Evolutionary conservation across 2,329 filamentous ascomycete genomes (phyloP).

Genomic region (Chrysoporthe deuterocubensis): DNA sequence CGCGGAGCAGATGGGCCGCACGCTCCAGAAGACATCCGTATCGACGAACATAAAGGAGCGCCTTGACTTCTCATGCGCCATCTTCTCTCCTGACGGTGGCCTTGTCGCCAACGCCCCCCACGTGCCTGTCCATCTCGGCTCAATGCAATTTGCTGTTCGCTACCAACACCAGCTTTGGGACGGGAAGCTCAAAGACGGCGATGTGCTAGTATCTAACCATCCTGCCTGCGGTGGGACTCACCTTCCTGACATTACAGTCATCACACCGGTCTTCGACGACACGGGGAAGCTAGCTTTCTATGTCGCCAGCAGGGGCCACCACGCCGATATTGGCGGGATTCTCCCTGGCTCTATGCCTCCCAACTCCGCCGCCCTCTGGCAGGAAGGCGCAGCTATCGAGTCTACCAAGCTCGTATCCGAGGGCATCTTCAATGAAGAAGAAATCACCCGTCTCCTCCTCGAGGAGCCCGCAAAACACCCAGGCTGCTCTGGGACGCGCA

Average conservation of each 20-base stretch:
- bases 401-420: conserved; percentile 67
- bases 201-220: conserved; percentile 44
- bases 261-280: conserved; percentile 43
- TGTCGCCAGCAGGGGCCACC: conserved; percentile 71
- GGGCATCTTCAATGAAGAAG: conserved; percentile 71
- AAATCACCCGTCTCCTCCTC: conserved; percentile 68
- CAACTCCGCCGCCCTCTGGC: conserved; percentile 62
- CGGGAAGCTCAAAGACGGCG: conserved; percentile 39
- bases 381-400: conserved; percentile 63
- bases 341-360: conserved; percentile 77
- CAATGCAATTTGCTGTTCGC: conserved; percentile 78
- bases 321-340: conserved; percentile 58
- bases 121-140: conserved; percentile 75
- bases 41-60: conserved; percentile 82
- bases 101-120: conserved; percentile 78
- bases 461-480: conserved; percentile 69
- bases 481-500: conserved; percentile 69
- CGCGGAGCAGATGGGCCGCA: conserved; percentile 81
- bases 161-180: conserved; percentile 73
- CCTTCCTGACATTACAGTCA: conserved; percentile 44
- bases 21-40: conserved; percentile 78
- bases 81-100: conserved; percentile 75
- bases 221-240: conserved; percentile 43
- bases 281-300: conserved; percentile 44
- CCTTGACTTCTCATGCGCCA: conserved; percentile 79